phyloP scores from a whole-genome alignment of 2,329 filamentous ascomycete genomes.

The Tolypocladium endophyticum region DNA sequence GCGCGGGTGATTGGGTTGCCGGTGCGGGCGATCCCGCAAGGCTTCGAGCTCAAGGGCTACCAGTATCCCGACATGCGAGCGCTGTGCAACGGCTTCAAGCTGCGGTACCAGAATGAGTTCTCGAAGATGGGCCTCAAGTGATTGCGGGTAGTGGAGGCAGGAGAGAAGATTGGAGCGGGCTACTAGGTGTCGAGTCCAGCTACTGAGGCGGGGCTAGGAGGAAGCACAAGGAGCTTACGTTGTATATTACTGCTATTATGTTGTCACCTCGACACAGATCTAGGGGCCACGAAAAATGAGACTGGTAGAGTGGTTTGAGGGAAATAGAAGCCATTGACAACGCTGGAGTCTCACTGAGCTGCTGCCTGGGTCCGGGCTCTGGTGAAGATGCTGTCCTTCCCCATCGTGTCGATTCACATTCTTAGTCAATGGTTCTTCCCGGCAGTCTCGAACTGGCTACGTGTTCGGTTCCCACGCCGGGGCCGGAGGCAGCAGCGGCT shows the following conservation, averaged over 20 bases:
- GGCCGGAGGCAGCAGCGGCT: neutral
- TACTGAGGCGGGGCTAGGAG: neutral
- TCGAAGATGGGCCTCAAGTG: slow-evolving; percentile 43
- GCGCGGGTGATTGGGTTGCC: slow-evolving; percentile 68
- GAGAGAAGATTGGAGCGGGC: neutral
- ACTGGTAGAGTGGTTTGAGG: neutral
- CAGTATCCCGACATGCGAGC: slow-evolving; percentile 92
- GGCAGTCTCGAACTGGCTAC: neutral
- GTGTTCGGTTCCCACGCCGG: neutral
- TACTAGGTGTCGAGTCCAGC: neutral
- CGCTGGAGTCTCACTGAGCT: neutral
- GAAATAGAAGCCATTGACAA: neutral
- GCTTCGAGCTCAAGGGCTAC: slow-evolving; percentile 81
- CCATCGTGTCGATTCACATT: neutral
- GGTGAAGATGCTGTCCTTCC: neutral
- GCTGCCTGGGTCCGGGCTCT: neutral
- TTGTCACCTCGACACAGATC: neutral
- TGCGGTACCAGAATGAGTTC: slow-evolving; percentile 59
- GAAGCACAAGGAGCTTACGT: neutral
- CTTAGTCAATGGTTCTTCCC: neutral
- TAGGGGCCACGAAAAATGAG: neutral
- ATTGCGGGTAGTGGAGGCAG: neutral
- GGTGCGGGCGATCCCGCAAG: slow-evolving; percentile 85
- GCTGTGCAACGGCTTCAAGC: slow-evolving; percentile 94
- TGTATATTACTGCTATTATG: neutral